Conservation (phyloP, 208 protist species). For the Dictyostelium gargantuum region DNA sequence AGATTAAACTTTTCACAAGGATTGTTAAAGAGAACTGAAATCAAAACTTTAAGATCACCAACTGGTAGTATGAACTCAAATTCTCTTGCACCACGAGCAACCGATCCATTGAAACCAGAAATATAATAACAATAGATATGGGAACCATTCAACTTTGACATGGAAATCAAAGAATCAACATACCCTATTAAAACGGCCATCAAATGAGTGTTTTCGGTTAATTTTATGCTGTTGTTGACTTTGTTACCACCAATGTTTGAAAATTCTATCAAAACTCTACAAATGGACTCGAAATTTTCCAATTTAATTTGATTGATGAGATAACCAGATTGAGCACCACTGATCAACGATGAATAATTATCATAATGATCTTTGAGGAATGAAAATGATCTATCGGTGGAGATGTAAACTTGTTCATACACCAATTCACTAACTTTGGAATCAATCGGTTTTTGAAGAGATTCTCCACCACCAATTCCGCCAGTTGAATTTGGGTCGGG, state of each 20-base stretch:
- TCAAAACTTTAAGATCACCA: background rate
- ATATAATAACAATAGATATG: constrained; percentile 51
- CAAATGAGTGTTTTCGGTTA: background rate
- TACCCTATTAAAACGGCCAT: background rate
- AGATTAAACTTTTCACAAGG: background rate
- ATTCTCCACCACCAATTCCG: no score
- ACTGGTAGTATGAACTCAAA: background rate
- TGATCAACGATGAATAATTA: background rate
- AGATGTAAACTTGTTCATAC: background rate
- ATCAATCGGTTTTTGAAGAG: background rate
- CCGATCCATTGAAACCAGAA: background rate
- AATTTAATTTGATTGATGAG: constrained; percentile 3
- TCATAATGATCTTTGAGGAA: constrained; percentile 1
- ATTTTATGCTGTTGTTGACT: background rate
- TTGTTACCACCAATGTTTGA: no score
- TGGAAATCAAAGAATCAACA: background rate
- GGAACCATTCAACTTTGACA: background rate
- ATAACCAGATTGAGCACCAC: constrained; percentile 2
- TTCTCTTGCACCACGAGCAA: background rate
- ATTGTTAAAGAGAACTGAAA: background rate
- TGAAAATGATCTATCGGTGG: background rate
- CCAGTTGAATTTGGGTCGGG: background rate
- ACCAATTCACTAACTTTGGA: background rate
- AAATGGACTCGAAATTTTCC: background rate
- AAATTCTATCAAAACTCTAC: background rate